Conservation (phyloP, 495 filamentous ascomycete species). For the Penicillium roqueforti region DNA sequence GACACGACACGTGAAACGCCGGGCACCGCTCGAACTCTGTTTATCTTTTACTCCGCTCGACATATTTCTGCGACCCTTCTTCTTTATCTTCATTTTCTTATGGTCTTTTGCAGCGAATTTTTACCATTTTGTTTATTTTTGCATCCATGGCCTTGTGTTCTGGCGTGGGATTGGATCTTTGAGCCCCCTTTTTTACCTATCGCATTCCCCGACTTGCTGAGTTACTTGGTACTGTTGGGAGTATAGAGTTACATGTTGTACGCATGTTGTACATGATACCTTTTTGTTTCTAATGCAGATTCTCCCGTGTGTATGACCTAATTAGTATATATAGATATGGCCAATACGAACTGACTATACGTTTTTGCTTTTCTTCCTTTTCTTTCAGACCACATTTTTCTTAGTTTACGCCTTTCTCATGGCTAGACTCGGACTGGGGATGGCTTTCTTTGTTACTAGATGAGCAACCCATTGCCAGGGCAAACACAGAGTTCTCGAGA, state of each 20-base stretch:
- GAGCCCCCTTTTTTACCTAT: constrained; percentile 14
- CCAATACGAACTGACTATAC: constrained; percentile 8
- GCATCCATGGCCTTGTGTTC: constrained; percentile 7
- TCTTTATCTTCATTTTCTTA: constrained; percentile 1
- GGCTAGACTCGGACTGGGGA: background rate
- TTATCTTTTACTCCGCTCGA: background rate
- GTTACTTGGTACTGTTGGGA: constrained; percentile 7
- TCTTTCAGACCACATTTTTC: background rate
- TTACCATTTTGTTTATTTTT: constrained; percentile 4
- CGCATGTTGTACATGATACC: constrained; percentile 33
- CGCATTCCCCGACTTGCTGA: constrained; percentile 15
- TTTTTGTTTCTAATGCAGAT: constrained; percentile 10
- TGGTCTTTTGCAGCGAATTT: constrained; percentile 11
- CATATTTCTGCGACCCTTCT: background rate
- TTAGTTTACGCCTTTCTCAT: background rate
- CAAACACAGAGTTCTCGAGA: background rate
- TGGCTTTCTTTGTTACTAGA: background rate
- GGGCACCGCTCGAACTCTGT: constrained; percentile 3
- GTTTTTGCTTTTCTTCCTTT: background rate
- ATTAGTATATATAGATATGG: constrained; percentile 11
- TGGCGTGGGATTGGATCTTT: constrained; percentile 13
- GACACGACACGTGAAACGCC: constrained; percentile 10
- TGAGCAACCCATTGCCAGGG: background rate
- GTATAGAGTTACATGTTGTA: constrained; percentile 30
- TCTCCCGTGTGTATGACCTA: constrained; percentile 5